A percentile compares a stretch with the other conserved stretches of the same genome.
Conservation (phyloP, 352 stramenopile genomes). For the Phytopythium delawarense region DNA sequence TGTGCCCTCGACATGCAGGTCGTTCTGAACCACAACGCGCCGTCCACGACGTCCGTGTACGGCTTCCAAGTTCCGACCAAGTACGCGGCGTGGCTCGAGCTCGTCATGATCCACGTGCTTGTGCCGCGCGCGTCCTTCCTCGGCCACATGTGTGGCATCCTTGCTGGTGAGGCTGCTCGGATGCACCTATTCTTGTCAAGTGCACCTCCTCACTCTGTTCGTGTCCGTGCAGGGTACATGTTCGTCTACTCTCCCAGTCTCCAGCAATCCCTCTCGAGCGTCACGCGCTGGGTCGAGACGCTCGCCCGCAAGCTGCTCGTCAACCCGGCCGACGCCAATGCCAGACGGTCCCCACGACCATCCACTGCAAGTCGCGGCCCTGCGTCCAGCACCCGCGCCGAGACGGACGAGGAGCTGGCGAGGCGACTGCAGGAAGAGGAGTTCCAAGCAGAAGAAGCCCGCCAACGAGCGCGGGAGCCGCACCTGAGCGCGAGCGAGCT, state of each 20-base stretch:
- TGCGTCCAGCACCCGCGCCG: background rate
- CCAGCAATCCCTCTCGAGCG: conserved; percentile 9
- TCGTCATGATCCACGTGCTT: conserved; percentile 79
- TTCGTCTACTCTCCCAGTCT: conserved; percentile 26
- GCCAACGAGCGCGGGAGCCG: background rate
- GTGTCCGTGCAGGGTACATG: conserved; percentile 19
- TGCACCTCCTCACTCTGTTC: background rate
- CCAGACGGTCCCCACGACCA: background rate
- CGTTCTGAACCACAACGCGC: conserved; percentile 75
- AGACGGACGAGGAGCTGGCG: conserved; percentile 7
- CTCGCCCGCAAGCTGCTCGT: conserved; percentile 1
- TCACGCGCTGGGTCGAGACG: background rate
- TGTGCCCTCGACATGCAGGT: conserved; percentile 30
- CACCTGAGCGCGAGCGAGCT: conserved; percentile 4
- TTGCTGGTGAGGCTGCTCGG: conserved; percentile 46
- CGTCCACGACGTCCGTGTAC: conserved; percentile 54
- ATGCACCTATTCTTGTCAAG: background rate
- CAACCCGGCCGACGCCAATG: background rate
- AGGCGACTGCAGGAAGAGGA: conserved; percentile 10
- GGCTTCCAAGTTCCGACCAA: conserved; percentile 80
- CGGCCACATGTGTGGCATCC: conserved; percentile 82
- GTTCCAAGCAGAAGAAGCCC: conserved; percentile 2
- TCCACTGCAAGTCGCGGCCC: no score
- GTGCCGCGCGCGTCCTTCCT: conserved; percentile 80
- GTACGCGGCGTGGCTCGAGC: conserved; percentile 86